These are phyloP conservation scores for Viridothelium virens DNA, from an alignment of 495 filamentous ascomycete species.

Conservation along the genomic window DNA sequence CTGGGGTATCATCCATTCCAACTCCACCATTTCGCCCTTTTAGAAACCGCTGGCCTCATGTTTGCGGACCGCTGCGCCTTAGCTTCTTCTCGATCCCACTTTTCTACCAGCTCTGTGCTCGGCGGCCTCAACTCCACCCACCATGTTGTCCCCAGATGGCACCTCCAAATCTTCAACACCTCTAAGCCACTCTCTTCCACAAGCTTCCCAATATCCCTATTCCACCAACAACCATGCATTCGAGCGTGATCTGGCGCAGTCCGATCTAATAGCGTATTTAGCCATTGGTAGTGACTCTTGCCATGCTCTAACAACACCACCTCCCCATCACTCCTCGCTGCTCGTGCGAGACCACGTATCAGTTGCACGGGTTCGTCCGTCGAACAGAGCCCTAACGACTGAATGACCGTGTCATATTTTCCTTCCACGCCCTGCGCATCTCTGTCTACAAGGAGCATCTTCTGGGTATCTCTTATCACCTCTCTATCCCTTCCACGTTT, in stretches of 20 bases:
- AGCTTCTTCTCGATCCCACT: not conserved
- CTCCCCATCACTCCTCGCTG: slow-evolving; percentile 48
- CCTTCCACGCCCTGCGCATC: slow-evolving; percentile 2
- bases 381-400: slow-evolving; percentile 91
- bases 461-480: not conserved
- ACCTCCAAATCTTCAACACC: slow-evolving; percentile 57
- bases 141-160: slow-evolving; percentile 74
- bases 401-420: slow-evolving; percentile 77
- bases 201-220: slow-evolving; percentile 77
- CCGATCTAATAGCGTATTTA: slow-evolving; percentile 73
- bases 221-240: slow-evolving; percentile 94
- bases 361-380: slow-evolving; percentile 64
- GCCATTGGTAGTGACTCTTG: slow-evolving; percentile 61
- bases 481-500: not conserved
- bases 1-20: slow-evolving; percentile 5
- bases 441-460: not conserved
- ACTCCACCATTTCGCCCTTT: slow-evolving; percentile 8
- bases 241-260: slow-evolving; percentile 70
- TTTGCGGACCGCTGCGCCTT: not conserved
- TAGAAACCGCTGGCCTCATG: not conserved
- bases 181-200: slow-evolving; percentile 75
- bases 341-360: slow-evolving; percentile 50
- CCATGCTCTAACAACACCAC: slow-evolving; percentile 92
- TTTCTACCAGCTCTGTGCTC: not conserved
- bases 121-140: slow-evolving; percentile 51